A percentile compares a stretch with the other conserved stretches of the same genome.
These are phyloP conservation scores for Golubevia pallescens DNA, from an alignment of 1,284 basidiomycete genomes.

Conservation along the genomic window DNA sequence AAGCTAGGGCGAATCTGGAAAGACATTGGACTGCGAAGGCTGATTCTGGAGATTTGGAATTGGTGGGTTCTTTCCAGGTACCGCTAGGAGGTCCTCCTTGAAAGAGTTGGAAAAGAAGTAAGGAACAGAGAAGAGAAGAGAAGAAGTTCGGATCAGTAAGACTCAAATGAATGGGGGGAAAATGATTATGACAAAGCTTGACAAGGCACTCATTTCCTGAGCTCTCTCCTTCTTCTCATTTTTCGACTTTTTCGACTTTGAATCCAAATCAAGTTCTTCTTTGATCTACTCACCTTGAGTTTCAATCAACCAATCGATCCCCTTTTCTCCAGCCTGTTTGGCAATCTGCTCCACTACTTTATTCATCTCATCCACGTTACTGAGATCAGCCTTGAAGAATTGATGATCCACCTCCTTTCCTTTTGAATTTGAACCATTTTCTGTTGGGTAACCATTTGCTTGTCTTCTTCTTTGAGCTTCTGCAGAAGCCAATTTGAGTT, in stretches of 20 bases:
- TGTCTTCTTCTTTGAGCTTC: slow-evolving; percentile 20
- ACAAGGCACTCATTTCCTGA: too few species aligned
- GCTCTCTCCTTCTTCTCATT: too few species aligned
- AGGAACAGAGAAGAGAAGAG: too few species aligned
- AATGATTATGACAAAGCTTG: too few species aligned
- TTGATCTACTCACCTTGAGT: slow-evolving; percentile 20
- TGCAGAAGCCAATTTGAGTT: slow-evolving; percentile 24
- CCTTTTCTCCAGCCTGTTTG: slow-evolving; percentile 26
- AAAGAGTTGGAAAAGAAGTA: background rate
- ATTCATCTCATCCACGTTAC: slow-evolving; percentile 18
- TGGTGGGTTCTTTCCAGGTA: slow-evolving; percentile 9
- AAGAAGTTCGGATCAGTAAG: too few species aligned
- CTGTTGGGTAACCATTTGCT: background rate
- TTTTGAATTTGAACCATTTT: background rate
- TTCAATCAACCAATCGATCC: slow-evolving; percentile 43
- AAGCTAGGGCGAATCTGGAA: slow-evolving; percentile 36
- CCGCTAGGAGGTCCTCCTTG: slow-evolving; percentile 33
- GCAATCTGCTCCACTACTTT: slow-evolving; percentile 18
- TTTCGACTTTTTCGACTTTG: too few species aligned
- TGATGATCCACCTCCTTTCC: slow-evolving; percentile 11
- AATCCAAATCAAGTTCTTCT: too few species aligned
- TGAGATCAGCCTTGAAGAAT: slow-evolving; percentile 48
- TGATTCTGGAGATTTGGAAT: slow-evolving; percentile 17
- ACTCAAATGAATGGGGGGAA: too few species aligned
- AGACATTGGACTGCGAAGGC: slow-evolving; percentile 45